Percentiles rank a stretch among this genome's conserved stretches.
Evolutionary conservation across 148 eudicot species (phyloP).

Genomic region (Vaccinium vitisidaea): DNA sequence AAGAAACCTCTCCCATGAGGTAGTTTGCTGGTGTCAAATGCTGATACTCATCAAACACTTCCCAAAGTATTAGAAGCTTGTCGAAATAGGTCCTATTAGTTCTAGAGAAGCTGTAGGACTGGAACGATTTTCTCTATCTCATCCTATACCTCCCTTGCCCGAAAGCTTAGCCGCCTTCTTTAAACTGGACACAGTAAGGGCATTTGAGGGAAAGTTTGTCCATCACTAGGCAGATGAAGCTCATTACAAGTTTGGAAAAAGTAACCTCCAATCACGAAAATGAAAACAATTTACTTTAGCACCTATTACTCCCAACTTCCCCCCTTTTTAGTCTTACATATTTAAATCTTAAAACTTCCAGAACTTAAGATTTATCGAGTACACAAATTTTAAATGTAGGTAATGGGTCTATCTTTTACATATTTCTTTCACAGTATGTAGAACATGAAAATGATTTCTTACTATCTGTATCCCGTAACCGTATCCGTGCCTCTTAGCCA

Average conservation of each 20-base stretch:
- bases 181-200: neutral
- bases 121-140: too few species aligned
- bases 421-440: neutral
- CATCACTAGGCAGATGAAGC: neutral
- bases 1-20: neutral
- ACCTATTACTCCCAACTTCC: neutral
- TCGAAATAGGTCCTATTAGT: neutral
- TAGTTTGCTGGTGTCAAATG: neutral
- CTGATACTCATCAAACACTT: neutral
- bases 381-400: neutral
- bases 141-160: too few species aligned
- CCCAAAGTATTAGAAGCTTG: neutral
- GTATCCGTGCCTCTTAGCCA: neutral
- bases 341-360: neutral
- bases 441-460: neutral
- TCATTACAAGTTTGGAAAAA: neutral
- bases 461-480: neutral
- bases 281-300: neutral
- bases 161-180: neutral
- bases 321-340: neutral
- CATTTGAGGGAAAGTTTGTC: neutral
- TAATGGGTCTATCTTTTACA: neutral
- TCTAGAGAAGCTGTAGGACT: neutral
- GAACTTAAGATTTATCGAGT: neutral
- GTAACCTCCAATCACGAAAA: neutral